Evolutionary conservation across 371 early-diverging fungal species (phyloP).

Genomic region (Choanephora cucurbitarum): DNA sequence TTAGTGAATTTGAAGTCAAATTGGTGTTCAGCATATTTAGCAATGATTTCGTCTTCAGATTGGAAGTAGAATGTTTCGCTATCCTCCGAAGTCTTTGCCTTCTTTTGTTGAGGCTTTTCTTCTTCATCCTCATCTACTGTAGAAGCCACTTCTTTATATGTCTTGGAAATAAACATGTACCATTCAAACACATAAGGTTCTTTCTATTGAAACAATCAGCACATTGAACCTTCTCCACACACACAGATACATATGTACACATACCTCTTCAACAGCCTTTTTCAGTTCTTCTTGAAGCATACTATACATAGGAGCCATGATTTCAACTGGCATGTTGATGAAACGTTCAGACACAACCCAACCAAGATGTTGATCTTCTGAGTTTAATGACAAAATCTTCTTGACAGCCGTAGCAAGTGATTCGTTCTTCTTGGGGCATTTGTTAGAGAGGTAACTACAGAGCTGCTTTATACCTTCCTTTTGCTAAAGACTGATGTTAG

Average conservation of each 20-base stretch:
- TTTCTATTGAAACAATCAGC: too few relatives aligned
- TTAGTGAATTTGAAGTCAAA: conserved; percentile 74
- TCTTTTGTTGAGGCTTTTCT: conserved; percentile 38
- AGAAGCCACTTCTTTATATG: conserved; percentile 81
- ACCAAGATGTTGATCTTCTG: conserved; percentile 53
- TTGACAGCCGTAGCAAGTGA: conserved; percentile 42
- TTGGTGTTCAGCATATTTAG: conserved; percentile 37
- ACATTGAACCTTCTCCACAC: too few relatives aligned
- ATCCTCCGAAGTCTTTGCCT: conserved; percentile 42
- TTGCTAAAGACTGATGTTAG: too few relatives aligned
- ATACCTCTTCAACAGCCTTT: conserved; percentile 75
- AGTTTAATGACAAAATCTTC: conserved; percentile 44
- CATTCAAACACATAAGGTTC: conserved; percentile 80
- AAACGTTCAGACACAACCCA: conserved; percentile 88
- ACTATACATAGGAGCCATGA: conserved; percentile 86
- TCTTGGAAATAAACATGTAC: conserved; percentile 81
- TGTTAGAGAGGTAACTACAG: conserved; percentile 63
- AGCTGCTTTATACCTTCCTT: conserved; percentile 59
- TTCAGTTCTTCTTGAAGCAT: conserved; percentile 86
- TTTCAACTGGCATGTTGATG: conserved; percentile 95
- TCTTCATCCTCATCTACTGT: conserved; percentile 59
- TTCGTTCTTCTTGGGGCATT: conserved; percentile 59
- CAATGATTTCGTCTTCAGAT: conserved; percentile 91
- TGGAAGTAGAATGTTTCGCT: conserved; percentile 75
- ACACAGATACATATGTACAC: too few relatives aligned